Percentiles rank a stretch among this genome's conserved stretches.
Conservation (phyloP, 2,329 filamentous ascomycete species). For the Aspergillus sp. region DNA sequence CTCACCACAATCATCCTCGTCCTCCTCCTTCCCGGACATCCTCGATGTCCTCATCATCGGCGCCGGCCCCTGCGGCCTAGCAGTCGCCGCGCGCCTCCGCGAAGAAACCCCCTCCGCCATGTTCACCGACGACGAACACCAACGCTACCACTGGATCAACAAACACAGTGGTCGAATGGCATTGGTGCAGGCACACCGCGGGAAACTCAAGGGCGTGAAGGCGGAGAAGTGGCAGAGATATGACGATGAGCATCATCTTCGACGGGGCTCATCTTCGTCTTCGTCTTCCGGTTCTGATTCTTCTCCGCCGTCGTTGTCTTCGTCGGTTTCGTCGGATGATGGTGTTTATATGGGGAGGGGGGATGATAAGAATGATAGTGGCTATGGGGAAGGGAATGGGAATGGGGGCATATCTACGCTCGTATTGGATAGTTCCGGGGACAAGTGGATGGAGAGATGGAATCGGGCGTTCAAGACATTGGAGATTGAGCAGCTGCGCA, state of each 20-base stretch:
- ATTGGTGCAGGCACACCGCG: conserved; percentile 40
- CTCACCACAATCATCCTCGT: neutral
- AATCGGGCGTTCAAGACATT: conserved; percentile 68
- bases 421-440: conserved; percentile 67
- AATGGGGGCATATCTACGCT: conserved; percentile 50
- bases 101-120: conserved; percentile 75
- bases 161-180: conserved; percentile 63
- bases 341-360: neutral
- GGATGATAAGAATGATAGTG: no score
- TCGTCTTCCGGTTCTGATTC: conserved; percentile 7
- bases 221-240: conserved; percentile 29
- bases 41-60: conserved; percentile 71
- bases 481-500: conserved; percentile 71
- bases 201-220: conserved; percentile 30
- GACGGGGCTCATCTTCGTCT: neutral
- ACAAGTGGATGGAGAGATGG: conserved; percentile 71
- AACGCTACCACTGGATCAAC: conserved; percentile 76
- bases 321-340: conserved; percentile 14
- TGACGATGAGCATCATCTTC: neutral
- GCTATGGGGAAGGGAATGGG: no score
- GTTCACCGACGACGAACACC: conserved; percentile 81
- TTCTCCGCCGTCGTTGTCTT: conserved; percentile 21
- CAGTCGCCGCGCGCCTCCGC: conserved; percentile 69
- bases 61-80: conserved; percentile 73
- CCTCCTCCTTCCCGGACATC: conserved; percentile 21